phyloP scores from a whole-genome alignment of 768 basidiomycete species.

The Mycena chlorophos region DNA sequence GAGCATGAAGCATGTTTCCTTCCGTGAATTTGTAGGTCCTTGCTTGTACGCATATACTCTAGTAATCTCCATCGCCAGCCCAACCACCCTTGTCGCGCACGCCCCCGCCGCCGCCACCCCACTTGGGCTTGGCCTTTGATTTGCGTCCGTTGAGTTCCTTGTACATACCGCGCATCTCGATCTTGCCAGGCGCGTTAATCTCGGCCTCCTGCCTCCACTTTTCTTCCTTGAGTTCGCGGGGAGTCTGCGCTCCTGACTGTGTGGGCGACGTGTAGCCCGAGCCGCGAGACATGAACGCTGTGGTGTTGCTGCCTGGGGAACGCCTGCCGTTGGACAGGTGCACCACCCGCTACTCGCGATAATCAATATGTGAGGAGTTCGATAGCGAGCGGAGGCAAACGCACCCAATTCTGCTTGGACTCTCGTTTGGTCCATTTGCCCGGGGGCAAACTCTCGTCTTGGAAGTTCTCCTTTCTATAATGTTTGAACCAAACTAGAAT shows the following conservation, averaged over 20 bases:
- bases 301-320: constrained; percentile 37
- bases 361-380: constrained; percentile 8
- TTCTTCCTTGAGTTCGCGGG: constrained; percentile 76
- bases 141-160: constrained; percentile 89
- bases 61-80: constrained; percentile 36
- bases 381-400: constrained; percentile 23
- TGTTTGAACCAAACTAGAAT: constrained; percentile 89
- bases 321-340: constrained; percentile 46
- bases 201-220: constrained; percentile 65
- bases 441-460: constrained; percentile 72
- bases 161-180: constrained; percentile 89
- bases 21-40: no score
- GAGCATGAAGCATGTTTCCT: no score
- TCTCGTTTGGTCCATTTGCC: constrained; percentile 93
- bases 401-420: constrained; percentile 90
- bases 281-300: constrained; percentile 35
- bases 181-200: constrained; percentile 60
- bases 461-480: constrained; percentile 84
- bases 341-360: constrained; percentile 53
- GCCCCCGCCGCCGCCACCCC: constrained; percentile 57
- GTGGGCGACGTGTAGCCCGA: constrained; percentile 54
- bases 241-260: constrained; percentile 72
- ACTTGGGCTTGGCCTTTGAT: constrained; percentile 68
- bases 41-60: no score
- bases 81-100: constrained; percentile 81